Conservation (phyloP, 257 asterid genomes). For the Nicotiana tomentosiformis region DNA sequence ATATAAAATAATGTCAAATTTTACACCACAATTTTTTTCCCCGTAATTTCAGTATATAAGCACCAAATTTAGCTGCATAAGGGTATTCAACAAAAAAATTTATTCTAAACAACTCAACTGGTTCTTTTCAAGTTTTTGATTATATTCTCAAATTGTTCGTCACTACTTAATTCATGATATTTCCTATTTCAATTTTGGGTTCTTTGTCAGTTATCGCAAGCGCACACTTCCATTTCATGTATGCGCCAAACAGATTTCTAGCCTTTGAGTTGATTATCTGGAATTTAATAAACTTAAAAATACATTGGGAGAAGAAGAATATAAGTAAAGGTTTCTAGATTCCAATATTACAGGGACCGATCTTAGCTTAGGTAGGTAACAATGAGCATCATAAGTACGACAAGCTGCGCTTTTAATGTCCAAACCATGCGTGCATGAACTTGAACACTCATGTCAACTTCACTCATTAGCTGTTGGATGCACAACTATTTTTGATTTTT, state of each 20-base stretch:
- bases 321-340: neutral
- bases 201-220: neutral
- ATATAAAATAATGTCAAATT: neutral
- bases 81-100: no score
- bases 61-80: neutral
- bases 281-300: neutral
- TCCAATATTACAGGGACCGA: neutral
- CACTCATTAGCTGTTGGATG: no score
- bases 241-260: neutral
- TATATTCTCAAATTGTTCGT: neutral
- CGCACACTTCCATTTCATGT: neutral
- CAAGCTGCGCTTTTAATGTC: neutral
- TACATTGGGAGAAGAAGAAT: no score
- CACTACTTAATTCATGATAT: no score
- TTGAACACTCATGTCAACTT: no score
- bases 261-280: neutral
- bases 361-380: neutral
- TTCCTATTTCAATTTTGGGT: neutral
- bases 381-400: neutral
- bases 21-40: neutral
- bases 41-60: neutral
- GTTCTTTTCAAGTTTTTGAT: neutral
- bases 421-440: neutral
- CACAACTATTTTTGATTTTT: no score
- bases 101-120: neutral